phyloP scores from a whole-genome alignment of 768 basidiomycete species.

The Termitomyces sp. region DNA sequence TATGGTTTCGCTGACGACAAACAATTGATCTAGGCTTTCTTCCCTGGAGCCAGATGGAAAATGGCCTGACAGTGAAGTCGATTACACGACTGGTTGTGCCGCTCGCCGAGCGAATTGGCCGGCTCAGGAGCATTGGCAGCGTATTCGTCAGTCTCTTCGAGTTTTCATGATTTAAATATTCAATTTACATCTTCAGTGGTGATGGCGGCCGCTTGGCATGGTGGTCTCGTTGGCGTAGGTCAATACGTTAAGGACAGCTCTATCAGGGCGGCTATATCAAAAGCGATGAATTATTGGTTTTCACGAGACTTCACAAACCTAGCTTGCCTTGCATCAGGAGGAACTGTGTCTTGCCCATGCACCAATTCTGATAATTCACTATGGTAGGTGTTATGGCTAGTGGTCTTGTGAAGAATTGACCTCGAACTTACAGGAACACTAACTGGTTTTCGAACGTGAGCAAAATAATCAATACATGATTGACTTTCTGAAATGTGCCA shows the following conservation, averaged over 20 bases:
- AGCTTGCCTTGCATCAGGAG: conserved; percentile 55
- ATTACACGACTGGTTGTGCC: conserved; percentile 60
- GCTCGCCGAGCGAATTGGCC: conserved; percentile 71
- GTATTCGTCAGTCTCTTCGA: conserved; percentile 36
- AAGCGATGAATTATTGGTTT: conserved; percentile 65
- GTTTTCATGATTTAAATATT: neutral
- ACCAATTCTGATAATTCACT: conserved; percentile 40
- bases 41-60: conserved; percentile 46
- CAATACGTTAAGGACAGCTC: conserved; percentile 38
- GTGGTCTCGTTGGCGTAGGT: conserved; percentile 39
- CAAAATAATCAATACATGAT: neutral
- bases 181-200: conserved; percentile 31
- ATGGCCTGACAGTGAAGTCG: conserved; percentile 53
- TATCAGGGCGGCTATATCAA: conserved; percentile 36
- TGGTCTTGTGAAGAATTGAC: neutral
- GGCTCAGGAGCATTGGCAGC: conserved; percentile 54
- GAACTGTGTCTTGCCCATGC: conserved; percentile 52
- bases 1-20: neutral
- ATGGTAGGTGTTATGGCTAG: conserved; percentile 24
- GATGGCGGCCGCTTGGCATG: conserved; percentile 58
- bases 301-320: conserved; percentile 50
- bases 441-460: conserved; percentile 64
- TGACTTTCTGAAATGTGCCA: neutral
- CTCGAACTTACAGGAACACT: conserved; percentile 44
- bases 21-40: conserved; percentile 33